Conservation (phyloP, 1,139 yeast species). For the Saccharomycopsis hybrid region DNA sequence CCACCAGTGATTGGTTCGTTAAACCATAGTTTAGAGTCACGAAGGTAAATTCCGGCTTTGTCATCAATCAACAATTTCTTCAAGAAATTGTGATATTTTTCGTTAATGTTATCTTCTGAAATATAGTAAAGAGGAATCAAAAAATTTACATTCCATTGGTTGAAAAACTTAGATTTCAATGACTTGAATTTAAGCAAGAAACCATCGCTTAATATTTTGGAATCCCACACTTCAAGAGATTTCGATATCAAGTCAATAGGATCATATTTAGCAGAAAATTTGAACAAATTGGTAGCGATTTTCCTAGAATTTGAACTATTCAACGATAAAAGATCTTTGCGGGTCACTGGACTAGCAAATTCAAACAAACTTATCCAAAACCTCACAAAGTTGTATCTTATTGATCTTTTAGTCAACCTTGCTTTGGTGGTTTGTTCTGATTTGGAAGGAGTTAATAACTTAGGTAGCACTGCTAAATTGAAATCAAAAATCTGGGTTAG, state of each 20-base stretch:
- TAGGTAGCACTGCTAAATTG: slow-evolving; percentile 53
- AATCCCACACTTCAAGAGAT: slow-evolving; percentile 44
- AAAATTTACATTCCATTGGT: slow-evolving; percentile 66
- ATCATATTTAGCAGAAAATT: slow-evolving; percentile 51
- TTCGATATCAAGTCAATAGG: slow-evolving; percentile 36
- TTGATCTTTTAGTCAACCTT: slow-evolving; percentile 30
- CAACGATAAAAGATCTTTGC: slow-evolving; percentile 52
- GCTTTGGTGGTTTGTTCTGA: slow-evolving; percentile 24
- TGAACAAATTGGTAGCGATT: slow-evolving; percentile 59
- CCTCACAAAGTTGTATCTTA: slow-evolving; percentile 51
- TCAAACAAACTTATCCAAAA: slow-evolving; percentile 55
- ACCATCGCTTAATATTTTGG: slow-evolving; percentile 50
- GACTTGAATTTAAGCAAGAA: slow-evolving; percentile 47
- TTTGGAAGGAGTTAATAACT: slow-evolving; percentile 50
- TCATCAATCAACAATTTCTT: slow-evolving; percentile 43
- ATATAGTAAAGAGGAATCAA: slow-evolving; percentile 47
- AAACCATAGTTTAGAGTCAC: slow-evolving; percentile 54
- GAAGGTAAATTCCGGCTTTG: slow-evolving; percentile 56
- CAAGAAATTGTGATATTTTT: slow-evolving; percentile 44
- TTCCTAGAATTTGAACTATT: slow-evolving; percentile 40
- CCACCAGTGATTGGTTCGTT: slow-evolving; percentile 24
- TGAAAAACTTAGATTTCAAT: slow-evolving; percentile 69
- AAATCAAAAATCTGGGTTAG: slow-evolving; percentile 66
- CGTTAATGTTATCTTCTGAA: slow-evolving; percentile 31
- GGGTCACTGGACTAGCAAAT: slow-evolving; percentile 42